Evolutionary conservation across 306 rosid species (phyloP).

Genomic region (Lagenaria siceraria): DNA sequence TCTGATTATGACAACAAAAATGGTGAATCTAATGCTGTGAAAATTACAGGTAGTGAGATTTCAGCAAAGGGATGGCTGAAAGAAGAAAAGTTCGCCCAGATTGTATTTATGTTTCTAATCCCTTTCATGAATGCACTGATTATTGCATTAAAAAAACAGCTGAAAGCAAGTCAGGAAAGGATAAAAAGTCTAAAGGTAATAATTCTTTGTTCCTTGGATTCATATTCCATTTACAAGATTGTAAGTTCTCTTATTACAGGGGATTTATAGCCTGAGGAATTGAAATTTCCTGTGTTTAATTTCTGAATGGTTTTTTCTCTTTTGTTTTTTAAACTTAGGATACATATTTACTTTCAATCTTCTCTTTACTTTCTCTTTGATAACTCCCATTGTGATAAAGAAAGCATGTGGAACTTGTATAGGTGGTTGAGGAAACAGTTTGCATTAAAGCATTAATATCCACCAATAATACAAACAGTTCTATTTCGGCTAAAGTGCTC

Average conservation of each 20-base stretch:
- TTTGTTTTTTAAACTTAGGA: neutral
- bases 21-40: conserved; percentile 2
- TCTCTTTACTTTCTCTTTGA: neutral
- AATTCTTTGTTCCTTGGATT: neutral
- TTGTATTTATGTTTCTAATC: conserved; percentile 60
- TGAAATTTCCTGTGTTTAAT: neutral
- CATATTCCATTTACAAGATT: neutral
- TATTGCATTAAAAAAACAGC: conserved; percentile 45
- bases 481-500: neutral
- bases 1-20: neutral
- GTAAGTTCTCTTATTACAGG: neutral
- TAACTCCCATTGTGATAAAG: neutral
- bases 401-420: neutral
- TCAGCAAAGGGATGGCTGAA: conserved; percentile 39
- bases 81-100: conserved; percentile 35
- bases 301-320: neutral
- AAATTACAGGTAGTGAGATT: conserved; percentile 10
- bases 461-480: neutral
- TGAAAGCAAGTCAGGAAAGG: conserved; percentile 44
- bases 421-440: neutral
- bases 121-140: conserved; percentile 82
- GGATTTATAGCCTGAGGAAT: neutral
- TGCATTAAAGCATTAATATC: neutral
- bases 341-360: neutral
- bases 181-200: conserved; percentile 40